A percentile compares a stretch with the other conserved stretches of the same genome.
phyloP scores from a whole-genome alignment of 2,329 filamentous ascomycete species.

The Mycosphaerelloides madeirae region DNA sequence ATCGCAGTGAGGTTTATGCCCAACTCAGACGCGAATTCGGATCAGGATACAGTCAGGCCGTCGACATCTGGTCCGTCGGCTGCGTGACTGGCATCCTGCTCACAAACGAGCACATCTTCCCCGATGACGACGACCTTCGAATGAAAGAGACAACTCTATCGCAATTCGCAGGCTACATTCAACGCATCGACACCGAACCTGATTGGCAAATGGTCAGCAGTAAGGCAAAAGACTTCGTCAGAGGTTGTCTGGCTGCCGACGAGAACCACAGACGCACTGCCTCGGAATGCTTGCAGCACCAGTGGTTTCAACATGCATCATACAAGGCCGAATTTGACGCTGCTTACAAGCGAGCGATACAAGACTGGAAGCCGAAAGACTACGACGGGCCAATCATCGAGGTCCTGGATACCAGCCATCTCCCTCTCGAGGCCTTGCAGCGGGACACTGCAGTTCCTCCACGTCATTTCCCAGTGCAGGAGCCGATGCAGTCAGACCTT shows the following conservation, averaged over 20 bases:
- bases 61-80: slow-evolving; percentile 62
- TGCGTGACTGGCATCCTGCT: slow-evolving; percentile 50
- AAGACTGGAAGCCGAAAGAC: slow-evolving; percentile 45
- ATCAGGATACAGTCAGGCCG: slow-evolving; percentile 53
- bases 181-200: slow-evolving; percentile 40
- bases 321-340: slow-evolving; percentile 46
- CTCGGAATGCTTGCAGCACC: slow-evolving; percentile 49
- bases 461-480: slow-evolving; percentile 8
- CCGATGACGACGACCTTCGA: slow-evolving; percentile 26
- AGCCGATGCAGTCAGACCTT: neutral
- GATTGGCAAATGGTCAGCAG: slow-evolving; percentile 38
- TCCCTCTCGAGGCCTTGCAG: neutral
- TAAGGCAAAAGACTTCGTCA: slow-evolving; percentile 51
- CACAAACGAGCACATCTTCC: slow-evolving; percentile 48
- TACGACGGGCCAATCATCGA: slow-evolving; percentile 9
- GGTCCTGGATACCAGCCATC: slow-evolving; percentile 16
- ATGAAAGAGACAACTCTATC: slow-evolving; percentile 9
- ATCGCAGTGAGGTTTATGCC: slow-evolving; percentile 34
- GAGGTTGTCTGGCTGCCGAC: slow-evolving; percentile 46
- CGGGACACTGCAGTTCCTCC: slow-evolving; percentile 4
- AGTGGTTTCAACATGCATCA: slow-evolving; percentile 53
- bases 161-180: slow-evolving; percentile 31
- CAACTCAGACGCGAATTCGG: slow-evolving; percentile 18
- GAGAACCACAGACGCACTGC: slow-evolving; percentile 49
- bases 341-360: slow-evolving; percentile 47